Percentiles rank a stretch among this genome's conserved stretches.
These are phyloP conservation scores for Emydomyces testavorans DNA, from an alignment of 2,329 filamentous ascomycete species.

Conservation along the genomic window DNA sequence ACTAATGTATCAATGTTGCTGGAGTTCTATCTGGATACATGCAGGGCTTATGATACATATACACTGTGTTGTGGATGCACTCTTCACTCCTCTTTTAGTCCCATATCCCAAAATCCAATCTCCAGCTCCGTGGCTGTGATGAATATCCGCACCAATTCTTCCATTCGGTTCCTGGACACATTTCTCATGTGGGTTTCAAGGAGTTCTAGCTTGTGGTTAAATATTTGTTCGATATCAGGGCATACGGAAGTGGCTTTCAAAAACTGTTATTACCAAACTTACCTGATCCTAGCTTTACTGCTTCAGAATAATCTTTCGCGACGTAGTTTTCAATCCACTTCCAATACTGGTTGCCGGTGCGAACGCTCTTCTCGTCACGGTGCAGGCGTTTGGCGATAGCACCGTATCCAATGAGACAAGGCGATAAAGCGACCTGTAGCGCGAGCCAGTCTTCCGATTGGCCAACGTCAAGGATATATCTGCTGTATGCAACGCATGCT, in stretches of 20 bases:
- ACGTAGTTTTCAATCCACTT: slow-evolving; percentile 86
- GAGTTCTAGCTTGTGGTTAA: slow-evolving; percentile 41
- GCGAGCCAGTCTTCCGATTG: slow-evolving; percentile 79
- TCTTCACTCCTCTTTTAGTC: slow-evolving; percentile 25
- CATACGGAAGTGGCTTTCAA: neutral
- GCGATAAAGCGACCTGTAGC: slow-evolving; percentile 71
- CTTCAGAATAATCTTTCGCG: slow-evolving; percentile 63
- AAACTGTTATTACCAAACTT: slow-evolving; percentile 25
- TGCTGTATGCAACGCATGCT: slow-evolving; percentile 72
- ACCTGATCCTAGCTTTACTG: slow-evolving; percentile 61
- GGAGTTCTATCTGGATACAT: no score
- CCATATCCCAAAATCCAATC: slow-evolving; percentile 65
- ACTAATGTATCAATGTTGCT: no score
- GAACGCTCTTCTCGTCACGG: slow-evolving; percentile 47
- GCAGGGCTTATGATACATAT: neutral
- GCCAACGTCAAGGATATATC: slow-evolving; percentile 80
- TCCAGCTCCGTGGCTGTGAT: slow-evolving; percentile 75
- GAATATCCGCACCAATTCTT: slow-evolving; percentile 75
- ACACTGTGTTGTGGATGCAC: neutral
- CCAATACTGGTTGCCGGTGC: slow-evolving; percentile 65
- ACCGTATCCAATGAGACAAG: slow-evolving; percentile 82
- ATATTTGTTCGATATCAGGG: slow-evolving; percentile 11
- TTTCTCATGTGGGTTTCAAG: slow-evolving; percentile 63
- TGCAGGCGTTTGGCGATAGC: slow-evolving; percentile 62
- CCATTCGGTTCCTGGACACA: slow-evolving; percentile 63